phyloP scores from a whole-genome alignment of 805 yeast genomes.

The Saccharomycopsis synnaedendra region DNA sequence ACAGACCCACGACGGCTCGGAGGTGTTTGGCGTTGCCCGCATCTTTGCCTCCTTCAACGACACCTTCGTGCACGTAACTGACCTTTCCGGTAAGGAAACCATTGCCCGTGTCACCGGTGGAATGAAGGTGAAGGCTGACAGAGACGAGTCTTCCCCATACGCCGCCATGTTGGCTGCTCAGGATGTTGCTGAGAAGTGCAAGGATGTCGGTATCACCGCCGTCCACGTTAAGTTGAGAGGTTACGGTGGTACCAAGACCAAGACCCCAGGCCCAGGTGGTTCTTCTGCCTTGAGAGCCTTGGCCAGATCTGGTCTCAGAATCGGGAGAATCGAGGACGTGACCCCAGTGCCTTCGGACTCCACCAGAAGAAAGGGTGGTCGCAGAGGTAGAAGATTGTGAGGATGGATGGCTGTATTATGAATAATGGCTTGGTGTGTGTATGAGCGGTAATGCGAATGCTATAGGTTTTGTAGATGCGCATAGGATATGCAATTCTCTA shows the following conservation, averaged over 20 bases:
- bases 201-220: constrained; percentile 99
- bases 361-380: constrained; percentile 99
- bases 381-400: constrained; percentile 99
- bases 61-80: constrained; percentile 99
- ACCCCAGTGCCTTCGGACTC: constrained; percentile 99
- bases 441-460: no score
- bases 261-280: constrained; percentile 99
- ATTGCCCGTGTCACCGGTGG: constrained; percentile 99
- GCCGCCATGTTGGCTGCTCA: constrained; percentile 99
- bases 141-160: constrained; percentile 99
- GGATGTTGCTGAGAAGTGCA: constrained; percentile 97
- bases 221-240: constrained; percentile 99
- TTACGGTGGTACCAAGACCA: constrained; percentile 99
- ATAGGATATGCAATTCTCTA: no score
- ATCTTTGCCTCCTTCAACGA: constrained; percentile 99
- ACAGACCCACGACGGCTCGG: constrained; percentile 94
- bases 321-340: constrained; percentile 99
- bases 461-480: no score
- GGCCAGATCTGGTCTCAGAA: constrained; percentile 99
- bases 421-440: no score
- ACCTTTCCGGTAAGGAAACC: constrained; percentile 99
- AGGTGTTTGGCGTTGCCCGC: constrained; percentile 99
- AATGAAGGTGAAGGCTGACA: constrained; percentile 99
- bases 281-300: constrained; percentile 98
- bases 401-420: neutral